Evolutionary conservation across 805 yeast species (phyloP).

Genomic region (Pichia occidentalis): DNA sequence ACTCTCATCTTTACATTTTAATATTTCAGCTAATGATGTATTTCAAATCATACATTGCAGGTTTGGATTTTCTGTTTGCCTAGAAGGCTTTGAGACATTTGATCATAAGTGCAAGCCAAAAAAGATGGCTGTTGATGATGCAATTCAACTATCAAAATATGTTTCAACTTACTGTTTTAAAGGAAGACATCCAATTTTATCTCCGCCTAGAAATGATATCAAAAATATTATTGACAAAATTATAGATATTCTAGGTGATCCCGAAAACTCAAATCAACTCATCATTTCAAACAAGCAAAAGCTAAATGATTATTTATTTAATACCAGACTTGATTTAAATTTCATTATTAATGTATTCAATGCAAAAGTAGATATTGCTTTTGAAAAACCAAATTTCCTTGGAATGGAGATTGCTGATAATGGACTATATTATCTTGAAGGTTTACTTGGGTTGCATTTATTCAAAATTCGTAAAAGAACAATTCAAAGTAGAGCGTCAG

Average conservation of each 20-base stretch:
- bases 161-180: constrained; percentile 50
- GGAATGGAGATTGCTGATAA: constrained; percentile 33
- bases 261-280: constrained; percentile 37
- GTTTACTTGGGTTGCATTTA: constrained; percentile 57
- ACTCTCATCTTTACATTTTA: constrained; percentile 37
- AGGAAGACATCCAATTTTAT: constrained; percentile 52
- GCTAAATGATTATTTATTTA: constrained; percentile 42
- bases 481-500: constrained; percentile 77
- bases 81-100: constrained; percentile 54
- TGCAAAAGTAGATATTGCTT: constrained; percentile 37
- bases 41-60: constrained; percentile 75
- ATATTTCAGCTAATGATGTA: constrained; percentile 56
- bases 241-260: constrained; percentile 66
- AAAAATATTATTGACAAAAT: constrained; percentile 67
- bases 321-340: constrained; percentile 36
- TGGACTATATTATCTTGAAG: constrained; percentile 69
- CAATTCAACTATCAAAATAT: constrained; percentile 32
- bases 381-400: constrained; percentile 27
- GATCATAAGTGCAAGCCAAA: constrained; percentile 52
- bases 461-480: constrained; percentile 67
- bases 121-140: constrained; percentile 34
- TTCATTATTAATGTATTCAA: constrained; percentile 43
- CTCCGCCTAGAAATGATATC: constrained; percentile 60
- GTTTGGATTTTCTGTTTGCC: constrained; percentile 58
- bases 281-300: constrained; percentile 41